Evolutionary conservation across 257 asterid species (phyloP), one percentile per base, ranked within the genome.

Genomic region (Solanum tarijense): DNA sequence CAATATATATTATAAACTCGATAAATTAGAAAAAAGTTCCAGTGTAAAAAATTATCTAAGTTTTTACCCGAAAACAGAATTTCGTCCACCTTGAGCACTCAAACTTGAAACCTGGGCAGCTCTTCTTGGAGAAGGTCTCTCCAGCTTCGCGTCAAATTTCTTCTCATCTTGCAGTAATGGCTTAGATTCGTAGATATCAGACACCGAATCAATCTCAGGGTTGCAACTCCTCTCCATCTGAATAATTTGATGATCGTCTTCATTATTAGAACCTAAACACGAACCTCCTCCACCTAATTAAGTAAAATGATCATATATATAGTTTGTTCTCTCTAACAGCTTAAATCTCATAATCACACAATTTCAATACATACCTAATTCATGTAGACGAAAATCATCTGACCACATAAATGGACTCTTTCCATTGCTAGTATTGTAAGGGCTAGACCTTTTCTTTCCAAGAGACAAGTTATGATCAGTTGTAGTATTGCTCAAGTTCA

Each of bases 351-450:
- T 52, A 52, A 52, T 52, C 62, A 52, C 14, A 71, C 35, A 31
- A 73, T 73, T 73, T 73, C 14, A 20, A 35, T 3, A 35, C n/a
- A 20, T 74, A 74, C 82, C 82, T 74, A 74, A 9, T 36, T 95
- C 96, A 43, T 94, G 95, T 62, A 93, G 85, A 89, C 98, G 91
- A 39, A 93, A 87, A 89, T 95, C 96, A 10, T 95, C 97, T 9
- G 98, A 90, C 98, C 98, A 96, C 38, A 94, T 90, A 79, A 93
- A 86, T 4, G 98, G 95, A 90, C 93, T 93, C 85, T 93, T 92
- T 2, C 94, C 91, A 1, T 60, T 93, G 46, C 92, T 85, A 60
- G 60, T 66, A 66, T 69, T 83, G 89, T 91, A 91, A 5, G 97
- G 93, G 58, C 90, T 91, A 2, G 96, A 87, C 92, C 98, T 89